Conservation (phyloP, 2,329 filamentous ascomycete species). For the Nigrospora osmanthi region DNA sequence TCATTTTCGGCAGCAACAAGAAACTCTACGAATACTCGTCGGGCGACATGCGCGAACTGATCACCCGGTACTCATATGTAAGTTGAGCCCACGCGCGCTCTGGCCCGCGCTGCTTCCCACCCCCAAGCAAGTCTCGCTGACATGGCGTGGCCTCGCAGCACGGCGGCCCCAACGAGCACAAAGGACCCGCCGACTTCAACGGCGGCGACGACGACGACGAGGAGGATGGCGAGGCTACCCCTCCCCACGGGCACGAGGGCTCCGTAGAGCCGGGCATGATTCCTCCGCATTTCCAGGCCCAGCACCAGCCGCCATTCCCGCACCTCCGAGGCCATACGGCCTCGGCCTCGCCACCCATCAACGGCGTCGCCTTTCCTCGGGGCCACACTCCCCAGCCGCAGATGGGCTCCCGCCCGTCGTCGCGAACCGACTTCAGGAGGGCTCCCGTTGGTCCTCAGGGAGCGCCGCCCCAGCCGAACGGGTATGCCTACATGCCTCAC, state of each 20-base stretch:
- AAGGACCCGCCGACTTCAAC: slow-evolving; percentile 87
- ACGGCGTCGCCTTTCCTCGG: slow-evolving; percentile 64
- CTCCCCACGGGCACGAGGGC: slow-evolving; percentile 56
- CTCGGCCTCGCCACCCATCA: slow-evolving; percentile 84
- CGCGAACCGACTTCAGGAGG: slow-evolving; percentile 74
- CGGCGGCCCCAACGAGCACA: slow-evolving; percentile 89
- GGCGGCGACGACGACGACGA: slow-evolving; percentile 83
- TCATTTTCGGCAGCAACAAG: slow-evolving; percentile 98
- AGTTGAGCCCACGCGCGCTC: slow-evolving; percentile 27
- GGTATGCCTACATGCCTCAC: slow-evolving; percentile 78
- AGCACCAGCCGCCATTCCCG: slow-evolving; percentile 62
- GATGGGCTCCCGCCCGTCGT: slow-evolving; percentile 67
- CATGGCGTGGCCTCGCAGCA: slow-evolving; percentile 49
- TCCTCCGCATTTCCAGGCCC: slow-evolving; percentile 62
- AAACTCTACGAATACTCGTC: slow-evolving; percentile 98
- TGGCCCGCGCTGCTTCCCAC: slow-evolving; percentile 2
- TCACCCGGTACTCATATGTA: slow-evolving; percentile 86
- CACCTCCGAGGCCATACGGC: slow-evolving; percentile 77
- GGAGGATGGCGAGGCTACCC: slow-evolving; percentile 66
- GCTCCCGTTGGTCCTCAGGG: slow-evolving; percentile 58
- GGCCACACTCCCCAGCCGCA: slow-evolving; percentile 78
- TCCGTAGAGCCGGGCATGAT: slow-evolving; percentile 51
- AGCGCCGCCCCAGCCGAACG: slow-evolving; percentile 55
- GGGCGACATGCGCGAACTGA: slow-evolving; percentile 82
- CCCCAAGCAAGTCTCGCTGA: neutral